Base-by-base conservation (phyloP, 179 eudicot species). In the Beta corolliflora region DNA sequence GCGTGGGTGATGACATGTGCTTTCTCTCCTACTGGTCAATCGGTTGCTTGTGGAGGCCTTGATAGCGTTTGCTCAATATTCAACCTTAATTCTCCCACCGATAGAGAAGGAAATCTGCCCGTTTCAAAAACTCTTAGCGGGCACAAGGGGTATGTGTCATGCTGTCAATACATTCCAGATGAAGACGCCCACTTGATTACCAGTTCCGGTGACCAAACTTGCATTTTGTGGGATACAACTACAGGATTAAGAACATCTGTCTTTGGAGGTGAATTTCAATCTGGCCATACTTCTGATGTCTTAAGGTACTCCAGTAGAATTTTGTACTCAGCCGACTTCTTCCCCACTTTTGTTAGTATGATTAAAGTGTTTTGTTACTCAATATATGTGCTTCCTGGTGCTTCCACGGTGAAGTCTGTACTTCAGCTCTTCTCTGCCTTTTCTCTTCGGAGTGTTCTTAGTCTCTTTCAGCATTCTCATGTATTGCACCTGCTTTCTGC, bases 1-100 rank as follows among this genome's bases (percentile, higher is more conserved):
- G 94, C 99, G 9, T 95, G 99, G 99, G 99, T 95, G 81, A 95
- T 89, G 99, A 90, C 99, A 14, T 95, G 97, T 84, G 97, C 99
- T 16, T 95, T 95, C 88, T 95, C 99, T 70, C 98, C 98, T 25
- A 87, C 80, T 81, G 98, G 98, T 52, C 94, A 93, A 65, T 90
- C 97, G 52, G 98, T 95, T 85, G 98, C 98, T 13, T 92, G 97
- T 90, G 99, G 98, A 66, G 99, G 99, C 67, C 95, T 95, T 78
- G 98, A 95, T 79, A 95, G 98, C 56, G 90, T 85, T 9, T 95
- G 99, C 86, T 91, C 98, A 59, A 94, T 95, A 79, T 95, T 95
- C 83, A 92, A 91, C 82, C 90, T 95, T 31, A 94, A 91, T 84
- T 89, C 98, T 70, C 89, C 92, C 41, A 82, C 89, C 55, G 98